Evolutionary conservation across 208 protist genomes (phyloP).

Genomic region (Spongospora subterranea): DNA sequence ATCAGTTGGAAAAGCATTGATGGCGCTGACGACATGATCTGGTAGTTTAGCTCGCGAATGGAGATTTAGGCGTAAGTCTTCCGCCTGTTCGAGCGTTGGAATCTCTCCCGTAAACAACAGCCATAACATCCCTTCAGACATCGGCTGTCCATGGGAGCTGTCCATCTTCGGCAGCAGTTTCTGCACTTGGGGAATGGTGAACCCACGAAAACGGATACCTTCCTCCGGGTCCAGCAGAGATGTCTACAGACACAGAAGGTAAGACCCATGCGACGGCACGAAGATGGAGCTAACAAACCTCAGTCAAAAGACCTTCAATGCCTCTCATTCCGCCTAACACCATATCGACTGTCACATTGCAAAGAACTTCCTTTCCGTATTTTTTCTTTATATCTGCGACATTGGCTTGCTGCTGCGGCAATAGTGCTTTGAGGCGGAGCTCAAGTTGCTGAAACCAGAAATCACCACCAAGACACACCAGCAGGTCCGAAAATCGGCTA

Average conservation of each 20-base stretch:
- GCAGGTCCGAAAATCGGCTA: too few relatives aligned
- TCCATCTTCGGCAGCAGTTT: slow-evolving; percentile 60
- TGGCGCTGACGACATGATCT: slow-evolving; percentile 63
- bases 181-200: slow-evolving; percentile 90
- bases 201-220: slow-evolving; percentile 95
- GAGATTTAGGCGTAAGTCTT: slow-evolving; percentile 60
- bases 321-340: slow-evolving; percentile 19
- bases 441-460: too few relatives aligned
- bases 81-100: slow-evolving; percentile 81
- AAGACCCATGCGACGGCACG: background rate
- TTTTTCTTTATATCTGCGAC: background rate
- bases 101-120: slow-evolving; percentile 93
- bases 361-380: background rate
- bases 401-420: background rate
- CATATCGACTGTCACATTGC: background rate
- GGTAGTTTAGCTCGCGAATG: background rate
- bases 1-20: slow-evolving; percentile 85
- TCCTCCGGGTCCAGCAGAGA: slow-evolving; percentile 61
- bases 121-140: slow-evolving; percentile 94
- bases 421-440: background rate
- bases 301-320: background rate
- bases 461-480: too few relatives aligned
- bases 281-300: background rate
- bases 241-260: slow-evolving; percentile 9
- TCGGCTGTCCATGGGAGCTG: slow-evolving; percentile 81